Conservation (phyloP, 2,329 filamentous ascomycete genomes). For the Penicillium sp. region DNA sequence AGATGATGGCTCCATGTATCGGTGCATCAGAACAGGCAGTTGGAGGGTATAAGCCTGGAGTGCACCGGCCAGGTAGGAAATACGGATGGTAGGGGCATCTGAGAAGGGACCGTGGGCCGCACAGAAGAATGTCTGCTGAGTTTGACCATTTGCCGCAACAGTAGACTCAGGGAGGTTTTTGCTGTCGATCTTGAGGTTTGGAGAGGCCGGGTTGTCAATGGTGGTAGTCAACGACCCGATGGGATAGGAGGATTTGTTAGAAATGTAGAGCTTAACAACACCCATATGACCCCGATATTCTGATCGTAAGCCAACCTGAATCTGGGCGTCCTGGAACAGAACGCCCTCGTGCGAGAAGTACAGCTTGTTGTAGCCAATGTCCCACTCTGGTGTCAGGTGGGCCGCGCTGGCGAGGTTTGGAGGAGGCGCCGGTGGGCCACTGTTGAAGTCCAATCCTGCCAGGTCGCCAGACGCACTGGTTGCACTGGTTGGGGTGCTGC, state of each 20-base stretch:
- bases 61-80: conserved; percentile 91
- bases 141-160: conserved; percentile 72
- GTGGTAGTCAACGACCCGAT: conserved; percentile 94
- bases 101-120: conserved; percentile 80
- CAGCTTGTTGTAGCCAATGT: conserved; percentile 81
- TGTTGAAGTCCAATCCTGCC: conserved; percentile 74
- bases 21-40: conserved; percentile 83
- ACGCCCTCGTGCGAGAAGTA: conserved; percentile 80
- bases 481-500: conserved; percentile 30
- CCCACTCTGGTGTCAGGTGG: conserved; percentile 93
- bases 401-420: conserved; percentile 90
- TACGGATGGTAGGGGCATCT: conserved; percentile 83
- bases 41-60: conserved; percentile 90
- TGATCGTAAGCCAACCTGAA: conserved; percentile 87
- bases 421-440: conserved; percentile 58
- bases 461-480: conserved; percentile 64
- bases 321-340: conserved; percentile 90
- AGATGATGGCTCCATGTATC: conserved; percentile 94
- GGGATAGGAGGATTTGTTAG: conserved; percentile 82
- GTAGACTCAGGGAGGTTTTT: conserved; percentile 85
- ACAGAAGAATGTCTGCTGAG: conserved; percentile 93
- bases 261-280: conserved; percentile 92
- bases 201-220: conserved; percentile 66
- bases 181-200: conserved; percentile 78
- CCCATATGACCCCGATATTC: conserved; percentile 96